A percentile compares a stretch with the other conserved stretches of the same genome.
Evolutionary conservation across 23 red algal genomes (phyloP).

Genomic region (Pyropia haitanensis): DNA sequence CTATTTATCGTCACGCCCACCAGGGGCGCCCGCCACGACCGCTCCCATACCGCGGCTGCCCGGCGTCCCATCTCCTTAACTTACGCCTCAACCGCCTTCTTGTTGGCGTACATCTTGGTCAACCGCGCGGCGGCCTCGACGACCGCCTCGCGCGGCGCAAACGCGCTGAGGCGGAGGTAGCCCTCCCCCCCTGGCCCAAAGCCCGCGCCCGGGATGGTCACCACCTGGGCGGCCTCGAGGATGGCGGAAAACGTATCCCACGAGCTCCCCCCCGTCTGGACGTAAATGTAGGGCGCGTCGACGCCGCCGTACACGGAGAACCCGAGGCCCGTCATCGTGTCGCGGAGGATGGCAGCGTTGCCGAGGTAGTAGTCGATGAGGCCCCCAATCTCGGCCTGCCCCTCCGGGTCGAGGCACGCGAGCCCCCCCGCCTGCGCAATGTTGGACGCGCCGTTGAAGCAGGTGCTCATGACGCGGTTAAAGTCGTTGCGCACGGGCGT

Average conservation of each 20-base stretch:
- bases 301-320: conserved; percentile 84
- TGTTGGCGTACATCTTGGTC: conserved; percentile 21
- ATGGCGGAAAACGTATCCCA: conserved; percentile 96
- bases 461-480: conserved; percentile 86
- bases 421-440: conserved; percentile 88
- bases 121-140: conserved; percentile 72
- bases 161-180: conserved; percentile 85
- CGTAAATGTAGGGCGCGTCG: conserved; percentile 96
- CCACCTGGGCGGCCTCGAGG: conserved; percentile 80
- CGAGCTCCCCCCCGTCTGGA: conserved; percentile 75
- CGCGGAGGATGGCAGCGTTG: conserved; percentile 67
- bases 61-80: too few relatives aligned
- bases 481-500: conserved; percentile 85
- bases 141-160: conserved; percentile 72
- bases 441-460: conserved; percentile 97
- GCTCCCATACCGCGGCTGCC: too few relatives aligned
- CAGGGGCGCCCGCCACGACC: too few relatives aligned
- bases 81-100: too few relatives aligned
- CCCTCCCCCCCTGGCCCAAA: conserved; percentile 90
- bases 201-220: conserved; percentile 93
- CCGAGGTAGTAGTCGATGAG: conserved; percentile 86
- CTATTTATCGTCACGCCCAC: too few relatives aligned
- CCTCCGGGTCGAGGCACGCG: conserved; percentile 73
- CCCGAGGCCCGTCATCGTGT: conserved; percentile 70
- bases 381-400: conserved; percentile 57